Evolutionary conservation across 2,329 filamentous ascomycete species (phyloP).

Genomic region (Knoxdaviesia proteae): DNA sequence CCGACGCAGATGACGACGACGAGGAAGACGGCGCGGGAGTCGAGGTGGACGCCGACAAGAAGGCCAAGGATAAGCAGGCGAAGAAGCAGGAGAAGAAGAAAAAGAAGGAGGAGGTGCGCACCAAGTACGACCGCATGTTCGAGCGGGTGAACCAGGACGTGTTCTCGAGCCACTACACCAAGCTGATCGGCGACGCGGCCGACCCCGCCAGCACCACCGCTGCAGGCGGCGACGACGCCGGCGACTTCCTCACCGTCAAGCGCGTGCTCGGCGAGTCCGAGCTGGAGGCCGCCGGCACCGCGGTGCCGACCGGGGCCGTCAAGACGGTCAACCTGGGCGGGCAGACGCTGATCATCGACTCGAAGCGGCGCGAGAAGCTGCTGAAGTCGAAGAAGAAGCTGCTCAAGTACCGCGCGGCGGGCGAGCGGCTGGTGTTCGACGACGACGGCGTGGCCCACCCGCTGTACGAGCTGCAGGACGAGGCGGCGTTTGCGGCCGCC

Average conservation of each 20-base stretch:
- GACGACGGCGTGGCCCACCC: conserved; percentile 74
- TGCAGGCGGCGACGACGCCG: conserved; percentile 41
- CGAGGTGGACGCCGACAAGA: conserved; percentile 14
- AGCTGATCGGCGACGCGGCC: conserved; percentile 42
- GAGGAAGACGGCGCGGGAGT: too few species aligned
- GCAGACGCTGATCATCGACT: conserved; percentile 67
- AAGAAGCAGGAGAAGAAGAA: conserved; percentile 18
- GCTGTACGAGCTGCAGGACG: conserved; percentile 72
- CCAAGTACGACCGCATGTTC: conserved; percentile 97
- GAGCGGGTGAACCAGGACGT: conserved; percentile 92
- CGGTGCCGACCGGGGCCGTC: conserved; percentile 10
- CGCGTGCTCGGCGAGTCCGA: conserved; percentile 46
- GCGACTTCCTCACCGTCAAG: conserved; percentile 77
- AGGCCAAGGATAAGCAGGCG: conserved; percentile 15
- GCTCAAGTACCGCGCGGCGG: conserved; percentile 71
- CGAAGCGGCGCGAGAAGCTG: conserved; percentile 88
- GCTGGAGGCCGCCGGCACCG: conserved; percentile 18
- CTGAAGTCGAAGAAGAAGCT: conserved; percentile 88
- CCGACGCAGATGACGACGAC: conserved; percentile 17
- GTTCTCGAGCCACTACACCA: conserved; percentile 79
- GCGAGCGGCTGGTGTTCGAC: conserved; percentile 74
- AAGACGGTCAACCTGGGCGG: conserved; percentile 49
- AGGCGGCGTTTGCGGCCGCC: conserved; percentile 55
- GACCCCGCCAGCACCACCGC: conserved; percentile 23
- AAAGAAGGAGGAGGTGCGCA: conserved; percentile 57